Conservation (phyloP, 371 early-diverging fungal genomes). For the Mucor mucedo region DNA sequence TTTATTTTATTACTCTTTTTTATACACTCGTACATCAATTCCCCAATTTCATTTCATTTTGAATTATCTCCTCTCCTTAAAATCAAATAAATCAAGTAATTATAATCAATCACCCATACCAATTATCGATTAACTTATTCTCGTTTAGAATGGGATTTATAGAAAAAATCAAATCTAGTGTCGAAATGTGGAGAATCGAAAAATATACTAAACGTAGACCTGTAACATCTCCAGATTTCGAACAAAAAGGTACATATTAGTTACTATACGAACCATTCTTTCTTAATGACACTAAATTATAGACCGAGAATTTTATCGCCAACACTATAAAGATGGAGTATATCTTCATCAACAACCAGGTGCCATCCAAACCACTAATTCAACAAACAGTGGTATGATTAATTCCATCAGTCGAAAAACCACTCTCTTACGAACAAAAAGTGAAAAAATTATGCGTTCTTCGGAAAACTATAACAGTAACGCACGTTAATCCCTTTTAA, state of each 20-base stretch:
- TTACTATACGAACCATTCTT: background rate
- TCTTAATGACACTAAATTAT: background rate
- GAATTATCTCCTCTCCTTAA: slow-evolving; percentile 14
- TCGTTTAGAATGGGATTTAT: slow-evolving; percentile 56
- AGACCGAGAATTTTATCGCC: slow-evolving; percentile 62
- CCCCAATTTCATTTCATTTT: background rate
- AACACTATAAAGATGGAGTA: slow-evolving; percentile 66
- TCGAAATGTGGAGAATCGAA: slow-evolving; percentile 70
- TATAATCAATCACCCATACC: background rate
- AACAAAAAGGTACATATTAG: slow-evolving; percentile 49
- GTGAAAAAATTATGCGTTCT: slow-evolving; percentile 43
- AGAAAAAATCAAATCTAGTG: slow-evolving; percentile 62
- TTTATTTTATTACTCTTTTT: slow-evolving; percentile 1
- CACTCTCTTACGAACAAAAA: slow-evolving; percentile 34
- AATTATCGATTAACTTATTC: background rate
- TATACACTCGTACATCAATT: background rate
- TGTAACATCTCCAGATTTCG: slow-evolving; percentile 64
- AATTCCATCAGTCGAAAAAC: slow-evolving; percentile 25
- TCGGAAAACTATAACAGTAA: slow-evolving; percentile 42
- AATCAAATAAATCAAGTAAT: background rate
- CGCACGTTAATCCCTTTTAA: slow-evolving; percentile 1
- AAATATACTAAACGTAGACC: slow-evolving; percentile 68
- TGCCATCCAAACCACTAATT: background rate
- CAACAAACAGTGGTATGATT: slow-evolving; percentile 5
- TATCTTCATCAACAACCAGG: slow-evolving; percentile 49